Evolutionary conservation across 306 rosid genomes (phyloP).

Genomic region (Cucurbita pepo): DNA sequence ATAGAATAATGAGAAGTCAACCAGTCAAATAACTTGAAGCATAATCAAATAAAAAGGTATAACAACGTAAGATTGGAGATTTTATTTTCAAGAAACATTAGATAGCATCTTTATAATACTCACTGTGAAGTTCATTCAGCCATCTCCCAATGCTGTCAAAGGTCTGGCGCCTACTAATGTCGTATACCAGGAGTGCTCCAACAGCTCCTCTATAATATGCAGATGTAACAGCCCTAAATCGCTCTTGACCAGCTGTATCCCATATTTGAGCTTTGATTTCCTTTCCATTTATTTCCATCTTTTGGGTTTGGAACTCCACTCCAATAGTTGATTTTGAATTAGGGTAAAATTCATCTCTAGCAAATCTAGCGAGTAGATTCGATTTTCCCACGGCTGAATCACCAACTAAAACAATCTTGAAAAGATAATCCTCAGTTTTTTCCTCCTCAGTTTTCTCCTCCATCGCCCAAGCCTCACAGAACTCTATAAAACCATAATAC

Average conservation of each 20-base stretch:
- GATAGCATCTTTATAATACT: slow-evolving; percentile 7
- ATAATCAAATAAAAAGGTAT: background rate
- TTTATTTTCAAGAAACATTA: background rate
- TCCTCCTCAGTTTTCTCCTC: slow-evolving; percentile 33
- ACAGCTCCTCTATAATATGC: slow-evolving; percentile 89
- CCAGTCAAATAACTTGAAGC: background rate
- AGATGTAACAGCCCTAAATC: slow-evolving; percentile 86
- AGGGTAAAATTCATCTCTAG: slow-evolving; percentile 84
- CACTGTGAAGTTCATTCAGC: slow-evolving; percentile 85
- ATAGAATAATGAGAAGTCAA: background rate
- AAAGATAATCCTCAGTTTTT: slow-evolving; percentile 82
- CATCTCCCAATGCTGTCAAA: slow-evolving; percentile 79
- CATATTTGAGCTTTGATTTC: slow-evolving; percentile 87
- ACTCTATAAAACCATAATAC: slow-evolving; percentile 6
- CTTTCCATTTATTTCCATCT: slow-evolving; percentile 65
- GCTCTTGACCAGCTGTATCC: slow-evolving; percentile 94
- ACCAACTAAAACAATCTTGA: slow-evolving; percentile 82
- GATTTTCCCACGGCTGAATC: slow-evolving; percentile 92
- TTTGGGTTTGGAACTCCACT: slow-evolving; percentile 87
- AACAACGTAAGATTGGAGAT: background rate
- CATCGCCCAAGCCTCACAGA: slow-evolving; percentile 1
- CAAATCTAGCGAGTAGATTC: slow-evolving; percentile 81
- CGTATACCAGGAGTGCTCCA: slow-evolving; percentile 81
- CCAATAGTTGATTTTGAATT: slow-evolving; percentile 89
- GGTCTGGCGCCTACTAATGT: slow-evolving; percentile 71